Percentiles rank a stretch among this genome's conserved stretches.
Evolutionary conservation across 352 stramenopile species (phyloP).

Genomic region (Pilasporangium apinafurcum): DNA sequence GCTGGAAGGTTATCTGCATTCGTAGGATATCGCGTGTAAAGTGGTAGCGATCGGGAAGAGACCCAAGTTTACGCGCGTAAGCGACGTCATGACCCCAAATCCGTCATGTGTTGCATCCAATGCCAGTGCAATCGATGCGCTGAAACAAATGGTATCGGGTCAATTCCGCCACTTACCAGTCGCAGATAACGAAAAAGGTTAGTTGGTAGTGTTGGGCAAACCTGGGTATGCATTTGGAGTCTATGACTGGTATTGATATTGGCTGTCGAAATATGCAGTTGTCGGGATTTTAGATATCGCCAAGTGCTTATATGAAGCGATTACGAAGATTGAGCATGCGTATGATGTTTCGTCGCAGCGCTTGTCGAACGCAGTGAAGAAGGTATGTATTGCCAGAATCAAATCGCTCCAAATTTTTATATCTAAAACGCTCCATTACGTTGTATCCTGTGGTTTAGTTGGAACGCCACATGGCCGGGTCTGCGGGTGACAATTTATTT

Average conservation of each 20-base stretch:
- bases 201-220: no score
- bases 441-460: slow-evolving; percentile 18
- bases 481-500: slow-evolving; percentile 61
- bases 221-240: no score
- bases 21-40: slow-evolving; percentile 91
- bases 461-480: slow-evolving; percentile 44
- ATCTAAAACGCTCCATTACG: not conserved
- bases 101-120: slow-evolving; percentile 91
- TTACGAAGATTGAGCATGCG: slow-evolving; percentile 92
- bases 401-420: not conserved
- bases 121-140: slow-evolving; percentile 92
- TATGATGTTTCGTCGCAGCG: slow-evolving; percentile 71
- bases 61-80: slow-evolving; percentile 64
- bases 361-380: slow-evolving; percentile 70
- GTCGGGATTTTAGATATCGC: slow-evolving; percentile 97
- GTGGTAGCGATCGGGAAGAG: slow-evolving; percentile 88
- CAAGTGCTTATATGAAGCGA: slow-evolving; percentile 98
- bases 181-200: slow-evolving; percentile 81
- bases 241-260: no score
- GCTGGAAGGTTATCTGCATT: not conserved
- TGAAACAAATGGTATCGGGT: slow-evolving; percentile 96
- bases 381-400: slow-evolving; percentile 35
- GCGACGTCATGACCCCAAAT: slow-evolving; percentile 93
- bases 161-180: slow-evolving; percentile 97
- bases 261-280: slow-evolving; percentile 70